Conservation (phyloP, 2,329 filamentous ascomycete species). For the Calycina herbarum region DNA sequence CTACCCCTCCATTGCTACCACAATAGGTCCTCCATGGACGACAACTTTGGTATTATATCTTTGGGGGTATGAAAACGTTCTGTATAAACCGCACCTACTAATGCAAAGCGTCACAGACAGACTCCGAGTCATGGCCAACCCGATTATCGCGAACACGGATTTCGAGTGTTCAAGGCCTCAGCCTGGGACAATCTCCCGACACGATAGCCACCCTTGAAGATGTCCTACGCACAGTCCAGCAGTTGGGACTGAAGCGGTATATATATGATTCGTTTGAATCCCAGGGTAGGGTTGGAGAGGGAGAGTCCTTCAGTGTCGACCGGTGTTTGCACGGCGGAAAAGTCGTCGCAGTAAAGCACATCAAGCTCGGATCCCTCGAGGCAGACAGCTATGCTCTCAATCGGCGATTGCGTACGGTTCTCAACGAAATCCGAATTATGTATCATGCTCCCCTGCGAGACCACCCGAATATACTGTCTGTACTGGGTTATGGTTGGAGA, state of each 20-base stretch:
- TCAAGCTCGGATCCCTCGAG: conserved; percentile 6
- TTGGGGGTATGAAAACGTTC: not conserved
- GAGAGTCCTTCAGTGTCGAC: conserved; percentile 1
- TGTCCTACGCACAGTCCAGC: not conserved
- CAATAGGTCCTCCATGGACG: not conserved
- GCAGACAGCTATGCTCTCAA: not conserved
- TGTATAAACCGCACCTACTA: not conserved
- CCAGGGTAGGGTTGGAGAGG: not conserved
- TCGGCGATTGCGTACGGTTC: not conserved
- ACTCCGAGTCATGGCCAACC: not conserved
- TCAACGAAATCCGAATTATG: conserved; percentile 9
- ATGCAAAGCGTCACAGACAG: not conserved
- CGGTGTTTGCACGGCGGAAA: conserved; percentile 1
- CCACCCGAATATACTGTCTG: conserved; percentile 8
- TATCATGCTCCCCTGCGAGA: conserved; percentile 4
- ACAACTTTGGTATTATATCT: not conserved
- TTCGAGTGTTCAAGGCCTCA: not conserved
- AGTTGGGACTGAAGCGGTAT: not conserved
- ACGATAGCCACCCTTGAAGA: conserved; percentile 1
- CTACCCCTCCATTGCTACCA: not conserved
- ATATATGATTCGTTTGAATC: not conserved
- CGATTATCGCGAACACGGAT: not conserved
- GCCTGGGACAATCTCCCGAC: not conserved
- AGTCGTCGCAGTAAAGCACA: conserved; percentile 14
- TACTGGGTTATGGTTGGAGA: conserved; percentile 12